Conservation (phyloP, 2,329 filamentous ascomycete genomes). For the Stagonosporopsis vannaccii region DNA sequence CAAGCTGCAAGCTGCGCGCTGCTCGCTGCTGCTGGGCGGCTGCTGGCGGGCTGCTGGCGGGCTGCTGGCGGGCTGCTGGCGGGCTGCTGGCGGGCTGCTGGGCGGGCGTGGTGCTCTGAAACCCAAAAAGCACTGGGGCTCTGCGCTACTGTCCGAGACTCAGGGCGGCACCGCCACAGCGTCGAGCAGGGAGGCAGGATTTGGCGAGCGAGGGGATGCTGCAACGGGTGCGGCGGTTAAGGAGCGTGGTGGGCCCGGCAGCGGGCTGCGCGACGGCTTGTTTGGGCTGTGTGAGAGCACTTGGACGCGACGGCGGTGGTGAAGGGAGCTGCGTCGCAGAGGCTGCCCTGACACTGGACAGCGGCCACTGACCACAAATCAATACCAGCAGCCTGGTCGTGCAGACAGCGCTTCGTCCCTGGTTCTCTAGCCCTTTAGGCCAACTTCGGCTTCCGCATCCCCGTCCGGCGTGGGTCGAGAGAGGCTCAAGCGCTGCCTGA, state of each 20-base stretch:
- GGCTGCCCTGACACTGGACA: background rate
- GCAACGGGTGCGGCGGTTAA: background rate
- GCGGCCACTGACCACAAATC: background rate
- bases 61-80: background rate
- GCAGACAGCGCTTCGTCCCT: constrained; percentile 12
- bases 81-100: constrained; percentile 3
- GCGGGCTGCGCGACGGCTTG: constrained; percentile 5
- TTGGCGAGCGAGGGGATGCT: constrained; percentile 7
- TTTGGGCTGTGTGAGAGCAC: background rate
- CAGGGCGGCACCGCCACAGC: constrained; percentile 4
- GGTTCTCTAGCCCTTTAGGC: constrained; percentile 1
- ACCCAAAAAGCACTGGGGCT: constrained; percentile 14
- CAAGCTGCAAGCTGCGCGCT: background rate
- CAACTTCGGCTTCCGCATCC: constrained; percentile 19
- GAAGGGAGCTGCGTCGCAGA: constrained; percentile 28
- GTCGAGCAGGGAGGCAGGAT: background rate
- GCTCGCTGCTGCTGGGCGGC: background rate
- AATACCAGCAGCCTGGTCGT: constrained; percentile 3
- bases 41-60: background rate
- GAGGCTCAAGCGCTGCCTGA: constrained; percentile 16
- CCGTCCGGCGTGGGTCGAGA: constrained; percentile 12
- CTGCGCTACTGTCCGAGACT: constrained; percentile 4
- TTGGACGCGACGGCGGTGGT: constrained; percentile 26
- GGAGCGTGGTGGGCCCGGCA: background rate
- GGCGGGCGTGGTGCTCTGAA: constrained; percentile 7